A percentile compares a stretch with the other conserved stretches of the same genome.
Conservation (phyloP, 495 filamentous ascomycete species). For the Hapsidospora chrysogenum region DNA sequence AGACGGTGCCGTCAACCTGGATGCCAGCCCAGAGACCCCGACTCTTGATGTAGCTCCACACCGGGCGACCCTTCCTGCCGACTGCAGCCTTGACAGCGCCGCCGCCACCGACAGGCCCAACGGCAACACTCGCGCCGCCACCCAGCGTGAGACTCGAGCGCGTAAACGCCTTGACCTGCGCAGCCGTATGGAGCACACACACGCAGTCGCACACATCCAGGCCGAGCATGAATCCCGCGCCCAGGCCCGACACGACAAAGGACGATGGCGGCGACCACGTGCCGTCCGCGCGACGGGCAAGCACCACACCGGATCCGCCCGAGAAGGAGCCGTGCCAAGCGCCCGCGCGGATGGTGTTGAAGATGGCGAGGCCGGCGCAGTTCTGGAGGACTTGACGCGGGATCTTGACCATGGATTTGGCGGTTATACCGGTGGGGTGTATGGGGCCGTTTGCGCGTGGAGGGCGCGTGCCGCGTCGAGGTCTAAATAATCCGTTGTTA, state of each 20-base stretch:
- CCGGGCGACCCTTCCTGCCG: constrained; percentile 21
- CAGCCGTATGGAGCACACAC: constrained; percentile 56
- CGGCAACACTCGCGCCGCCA: constrained; percentile 54
- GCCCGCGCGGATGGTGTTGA: constrained; percentile 70
- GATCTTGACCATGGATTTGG: constrained; percentile 45
- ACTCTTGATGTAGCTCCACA: constrained; percentile 72
- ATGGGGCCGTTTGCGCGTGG: constrained; percentile 1
- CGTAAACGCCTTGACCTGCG: constrained; percentile 59
- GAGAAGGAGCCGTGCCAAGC: constrained; percentile 60
- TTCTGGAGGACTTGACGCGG: constrained; percentile 50
- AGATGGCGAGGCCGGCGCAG: constrained; percentile 65
- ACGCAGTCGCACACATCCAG: constrained; percentile 79
- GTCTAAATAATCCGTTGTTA: too few species aligned
- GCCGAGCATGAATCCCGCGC: constrained; percentile 60
- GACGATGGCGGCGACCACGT: constrained; percentile 66
- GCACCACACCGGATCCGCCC: constrained; percentile 55
- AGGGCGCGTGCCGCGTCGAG: not conserved
- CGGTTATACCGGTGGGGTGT: constrained; percentile 2
- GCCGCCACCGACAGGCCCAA: constrained; percentile 58
- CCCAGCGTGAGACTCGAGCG: constrained; percentile 54
- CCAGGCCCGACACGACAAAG: constrained; percentile 62
- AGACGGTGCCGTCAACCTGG: constrained; percentile 60
- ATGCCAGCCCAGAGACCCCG: constrained; percentile 65
- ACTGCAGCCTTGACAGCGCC: constrained; percentile 21
- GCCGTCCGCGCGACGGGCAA: constrained; percentile 52